phyloP scores from a whole-genome alignment of 192 early-diverging fungal species.

The Coemansia sp. region DNA sequence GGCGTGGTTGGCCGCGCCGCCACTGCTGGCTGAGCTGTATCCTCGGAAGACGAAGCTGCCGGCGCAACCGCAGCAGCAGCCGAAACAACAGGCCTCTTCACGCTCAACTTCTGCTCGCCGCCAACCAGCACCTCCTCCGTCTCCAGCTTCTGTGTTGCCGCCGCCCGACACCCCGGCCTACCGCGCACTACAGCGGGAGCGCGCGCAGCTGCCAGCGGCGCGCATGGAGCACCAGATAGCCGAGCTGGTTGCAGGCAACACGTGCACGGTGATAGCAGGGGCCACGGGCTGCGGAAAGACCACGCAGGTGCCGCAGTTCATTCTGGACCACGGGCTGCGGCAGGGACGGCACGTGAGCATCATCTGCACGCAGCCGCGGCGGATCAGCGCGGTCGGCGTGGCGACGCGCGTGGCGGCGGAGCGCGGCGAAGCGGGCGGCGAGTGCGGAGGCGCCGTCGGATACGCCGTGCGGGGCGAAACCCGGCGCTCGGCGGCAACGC shows the following conservation, averaged over 20 bases:
- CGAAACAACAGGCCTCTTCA: not conserved
- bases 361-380: constrained; percentile 88
- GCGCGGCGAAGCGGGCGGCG: constrained; percentile 44
- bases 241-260: constrained; percentile 5
- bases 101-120: too few relatives aligned
- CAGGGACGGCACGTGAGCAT: constrained; percentile 57
- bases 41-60: constrained; percentile 17
- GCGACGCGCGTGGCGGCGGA: constrained; percentile 65
- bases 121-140: too few relatives aligned
- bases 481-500: constrained; percentile 48
- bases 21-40: constrained; percentile 25
- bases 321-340: constrained; percentile 69
- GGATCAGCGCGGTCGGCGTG: constrained; percentile 72
- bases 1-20: constrained; percentile 30
- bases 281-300: constrained; percentile 59
- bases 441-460: constrained; percentile 39
- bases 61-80: constrained; percentile 15
- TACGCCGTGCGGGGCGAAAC: constrained; percentile 72
- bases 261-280: constrained; percentile 37
- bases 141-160: too few relatives aligned
- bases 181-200: constrained; percentile 24
- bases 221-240: constrained; percentile 3
- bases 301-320: constrained; percentile 85
- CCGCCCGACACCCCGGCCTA: constrained; percentile 6
- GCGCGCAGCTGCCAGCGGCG: constrained; percentile 28